Evolutionary conservation across 2,329 filamentous ascomycete genomes (phyloP).

Genomic region (Diaporthe humulicola): DNA sequence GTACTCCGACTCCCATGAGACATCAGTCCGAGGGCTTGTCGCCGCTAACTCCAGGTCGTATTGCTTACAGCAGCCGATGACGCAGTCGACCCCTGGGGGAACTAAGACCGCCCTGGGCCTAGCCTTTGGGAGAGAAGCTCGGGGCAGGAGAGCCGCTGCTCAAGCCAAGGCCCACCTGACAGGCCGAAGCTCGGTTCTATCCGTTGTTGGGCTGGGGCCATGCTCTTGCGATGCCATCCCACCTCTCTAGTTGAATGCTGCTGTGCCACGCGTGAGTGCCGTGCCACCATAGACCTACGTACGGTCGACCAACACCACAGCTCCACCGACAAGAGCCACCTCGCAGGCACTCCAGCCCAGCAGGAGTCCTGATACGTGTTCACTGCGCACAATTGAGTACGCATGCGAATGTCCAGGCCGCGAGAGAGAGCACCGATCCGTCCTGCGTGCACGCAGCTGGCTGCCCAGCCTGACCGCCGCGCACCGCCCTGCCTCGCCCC

Average conservation of each 20-base stretch:
- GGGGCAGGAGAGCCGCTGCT: neutral
- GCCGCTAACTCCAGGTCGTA: constrained; percentile 27
- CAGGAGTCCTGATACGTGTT: neutral
- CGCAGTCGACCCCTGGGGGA: constrained; percentile 11
- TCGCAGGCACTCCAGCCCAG: neutral
- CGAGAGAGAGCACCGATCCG: constrained; percentile 8
- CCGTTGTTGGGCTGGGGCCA: constrained; percentile 12
- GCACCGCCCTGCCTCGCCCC: constrained; percentile 3
- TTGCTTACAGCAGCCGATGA: constrained; percentile 2
- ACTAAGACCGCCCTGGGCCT: neutral
- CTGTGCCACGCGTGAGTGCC: neutral
- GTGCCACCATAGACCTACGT: neutral
- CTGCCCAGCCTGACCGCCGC: constrained; percentile 9
- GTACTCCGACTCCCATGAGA: neutral
- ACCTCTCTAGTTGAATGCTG: neutral
- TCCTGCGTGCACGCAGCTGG: neutral
- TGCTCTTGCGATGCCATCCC: constrained; percentile 3
- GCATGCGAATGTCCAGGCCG: constrained; percentile 12
- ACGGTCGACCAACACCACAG: constrained; percentile 18
- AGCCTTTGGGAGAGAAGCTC: neutral
- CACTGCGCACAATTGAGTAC: neutral
- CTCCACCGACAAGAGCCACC: constrained; percentile 1
- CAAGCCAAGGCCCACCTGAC: constrained; percentile 20
- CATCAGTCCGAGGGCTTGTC: neutral
- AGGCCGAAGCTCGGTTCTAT: constrained; percentile 21